Base-by-base conservation (phyloP, 2,329 filamentous ascomycete genomes). In the Penicillium sp. region DNA sequence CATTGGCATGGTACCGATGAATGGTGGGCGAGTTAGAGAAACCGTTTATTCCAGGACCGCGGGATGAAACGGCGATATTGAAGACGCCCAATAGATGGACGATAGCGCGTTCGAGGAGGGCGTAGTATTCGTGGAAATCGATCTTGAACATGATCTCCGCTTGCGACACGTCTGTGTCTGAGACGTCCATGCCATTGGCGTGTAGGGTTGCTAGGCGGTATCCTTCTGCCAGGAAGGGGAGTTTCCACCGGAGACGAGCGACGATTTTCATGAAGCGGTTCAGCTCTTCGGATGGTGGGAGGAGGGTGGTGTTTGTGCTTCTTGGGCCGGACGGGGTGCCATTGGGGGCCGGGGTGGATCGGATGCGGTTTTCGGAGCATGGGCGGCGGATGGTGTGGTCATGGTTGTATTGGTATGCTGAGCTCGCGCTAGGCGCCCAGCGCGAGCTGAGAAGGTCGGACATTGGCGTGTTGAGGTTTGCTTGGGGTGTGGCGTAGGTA, bases 111-210 rank as follows among this genome's bases (percentile, higher is more conserved):
- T 89, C 86, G 6, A 89, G 78, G 31, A 87, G 77, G 44, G 82
- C 81, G 70, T 89, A 89, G 66, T 85, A 89, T 62, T 89, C 86
- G 68, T 87, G 83, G 55, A 89, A 89, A 62, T 89, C 86, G 6
- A 89, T 77, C 66, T 89, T 88, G 73, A 89, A 89, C 76, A 88
- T 88, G 13, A 81, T 76, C 66, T 85, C 81, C 0, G 79, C 79
- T 12, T 67, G 56, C 1, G 57, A 44, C 39, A 62, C 47, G n/a
- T 61, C 62, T 2, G 55, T 56, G 6, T 63, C 31, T n/a, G 31
- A 37, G 33, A 18, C 58, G n/a, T 60, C 48, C 2, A 24, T 15
- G 6, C 47, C 38, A 9, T 66, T 61, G 23, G 66, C 64, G 18
- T 63, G 59, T 0, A 67, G 59, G 39, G 75, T 70, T 0, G 82